phyloP scores from a whole-genome alignment of 768 basidiomycete genomes.

The Boletus huronensis region DNA sequence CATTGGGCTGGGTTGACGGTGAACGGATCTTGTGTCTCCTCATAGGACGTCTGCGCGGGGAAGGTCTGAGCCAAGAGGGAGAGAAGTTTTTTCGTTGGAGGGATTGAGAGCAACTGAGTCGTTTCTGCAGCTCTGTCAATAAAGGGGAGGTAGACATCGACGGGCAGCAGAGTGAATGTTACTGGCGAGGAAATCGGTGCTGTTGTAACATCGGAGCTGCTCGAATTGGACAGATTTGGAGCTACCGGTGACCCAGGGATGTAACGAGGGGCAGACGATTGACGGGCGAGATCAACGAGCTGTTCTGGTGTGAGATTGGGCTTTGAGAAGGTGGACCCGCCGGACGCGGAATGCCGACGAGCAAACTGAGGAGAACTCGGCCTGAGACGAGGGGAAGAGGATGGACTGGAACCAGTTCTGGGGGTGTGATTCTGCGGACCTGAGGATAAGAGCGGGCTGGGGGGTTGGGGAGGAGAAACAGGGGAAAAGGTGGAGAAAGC shows the following conservation, averaged over 20 bases:
- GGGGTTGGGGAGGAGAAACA: slow-evolving; percentile 17
- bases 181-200: slow-evolving; percentile 38
- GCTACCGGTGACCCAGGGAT: neutral
- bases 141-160: slow-evolving; percentile 81
- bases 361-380: slow-evolving; percentile 43
- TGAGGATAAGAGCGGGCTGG: slow-evolving; percentile 20
- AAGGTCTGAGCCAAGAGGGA: slow-evolving; percentile 73
- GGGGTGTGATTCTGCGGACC: slow-evolving; percentile 33
- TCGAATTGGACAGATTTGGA: slow-evolving; percentile 1
- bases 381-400: slow-evolving; percentile 44
- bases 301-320: slow-evolving; percentile 68
- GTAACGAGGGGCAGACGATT: slow-evolving; percentile 46
- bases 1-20: slow-evolving; percentile 62
- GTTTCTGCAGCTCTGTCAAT: slow-evolving; percentile 81
- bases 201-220: neutral
- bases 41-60: slow-evolving; percentile 31
- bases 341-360: slow-evolving; percentile 31
- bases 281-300: slow-evolving; percentile 67
- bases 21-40: slow-evolving; percentile 32
- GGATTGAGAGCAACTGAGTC: slow-evolving; percentile 55
- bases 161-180: slow-evolving; percentile 71
- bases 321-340: slow-evolving; percentile 37
- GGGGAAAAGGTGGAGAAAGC: slow-evolving; percentile 62
- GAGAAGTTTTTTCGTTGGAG: slow-evolving; percentile 68
- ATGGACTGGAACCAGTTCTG: slow-evolving; percentile 30